Evolutionary conservation across 1,284 basidiomycete genomes (phyloP).

Genomic region (Leucocoprinus gongylophorus): DNA sequence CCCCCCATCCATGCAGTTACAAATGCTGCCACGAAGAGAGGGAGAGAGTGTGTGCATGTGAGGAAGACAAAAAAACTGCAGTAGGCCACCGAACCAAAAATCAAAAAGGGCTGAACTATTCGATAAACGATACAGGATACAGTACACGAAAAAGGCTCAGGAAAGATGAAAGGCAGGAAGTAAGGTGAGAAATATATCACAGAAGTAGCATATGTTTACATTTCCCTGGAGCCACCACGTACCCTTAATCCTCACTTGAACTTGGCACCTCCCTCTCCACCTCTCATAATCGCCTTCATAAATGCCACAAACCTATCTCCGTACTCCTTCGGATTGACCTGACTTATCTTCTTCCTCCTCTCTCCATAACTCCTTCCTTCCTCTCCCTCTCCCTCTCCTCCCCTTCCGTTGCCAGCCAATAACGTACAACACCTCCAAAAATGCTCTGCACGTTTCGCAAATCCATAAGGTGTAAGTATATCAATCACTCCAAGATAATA

Average conservation of each 20-base stretch:
- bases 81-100: too few relatives aligned
- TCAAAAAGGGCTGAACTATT: too few relatives aligned
- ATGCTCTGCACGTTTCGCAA: slow-evolving; percentile 80
- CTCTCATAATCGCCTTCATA: slow-evolving; percentile 81
- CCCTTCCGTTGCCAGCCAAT: slow-evolving; percentile 48
- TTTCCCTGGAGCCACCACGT: too few relatives aligned
- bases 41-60: too few relatives aligned
- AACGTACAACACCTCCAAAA: slow-evolving; percentile 87
- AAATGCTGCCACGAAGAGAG: too few relatives aligned
- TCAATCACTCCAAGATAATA: slow-evolving; percentile 96
- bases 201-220: too few relatives aligned
- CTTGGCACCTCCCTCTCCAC: slow-evolving; percentile 60
- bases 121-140: too few relatives aligned
- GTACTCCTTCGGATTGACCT: slow-evolving; percentile 81
- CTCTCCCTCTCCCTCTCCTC: slow-evolving; percentile 33
- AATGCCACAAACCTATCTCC: slow-evolving; percentile 83
- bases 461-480: slow-evolving; percentile 85
- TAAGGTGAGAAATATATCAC: too few relatives aligned
- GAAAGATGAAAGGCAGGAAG: too few relatives aligned
- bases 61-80: too few relatives aligned
- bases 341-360: slow-evolving; percentile 84
- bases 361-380: slow-evolving; percentile 7
- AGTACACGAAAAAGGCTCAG: too few relatives aligned
- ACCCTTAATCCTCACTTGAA: slow-evolving; percentile 39
- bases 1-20: too few relatives aligned